phyloP scores from a whole-genome alignment of 73 alveolate genomes.

The Tetrahymena malaccensis region DNA sequence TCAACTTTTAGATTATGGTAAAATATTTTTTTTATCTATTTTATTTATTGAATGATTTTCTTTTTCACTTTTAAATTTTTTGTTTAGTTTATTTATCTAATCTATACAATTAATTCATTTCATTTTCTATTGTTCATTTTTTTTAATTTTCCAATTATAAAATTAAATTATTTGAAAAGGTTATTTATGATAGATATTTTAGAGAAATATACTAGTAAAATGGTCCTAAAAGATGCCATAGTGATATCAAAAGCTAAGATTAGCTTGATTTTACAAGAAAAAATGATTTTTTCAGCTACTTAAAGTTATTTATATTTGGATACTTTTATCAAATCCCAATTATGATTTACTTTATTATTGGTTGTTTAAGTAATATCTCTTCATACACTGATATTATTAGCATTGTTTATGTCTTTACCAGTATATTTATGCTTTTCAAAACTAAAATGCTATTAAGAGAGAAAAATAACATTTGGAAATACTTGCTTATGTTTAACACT shows the following conservation, averaged over 20 bases:
- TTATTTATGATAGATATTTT: neutral
- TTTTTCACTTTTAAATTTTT: no score
- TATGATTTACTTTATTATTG: constrained; percentile 20
- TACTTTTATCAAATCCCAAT: constrained; percentile 30
- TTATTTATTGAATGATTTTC: neutral
- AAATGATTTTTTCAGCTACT: neutral
- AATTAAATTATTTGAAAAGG: neutral
- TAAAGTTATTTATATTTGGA: constrained; percentile 30
- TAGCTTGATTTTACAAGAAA: constrained; percentile 18
- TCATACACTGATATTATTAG: constrained; percentile 37
- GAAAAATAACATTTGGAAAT: constrained; percentile 26
- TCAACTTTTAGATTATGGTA: neutral
- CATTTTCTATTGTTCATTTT: no score
- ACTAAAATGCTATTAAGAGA: constrained; percentile 24
- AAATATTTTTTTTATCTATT: neutral
- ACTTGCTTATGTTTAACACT: constrained; percentile 17
- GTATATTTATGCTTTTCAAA: constrained; percentile 16
- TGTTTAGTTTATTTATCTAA: no score
- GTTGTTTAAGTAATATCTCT: constrained; percentile 10
- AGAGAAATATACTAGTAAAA: neutral
- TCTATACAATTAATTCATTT: no score
- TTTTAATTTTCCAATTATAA: no score
- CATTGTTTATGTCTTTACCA: constrained; percentile 16
- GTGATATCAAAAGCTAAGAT: neutral
- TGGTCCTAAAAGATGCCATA: neutral